phyloP scores from a whole-genome alignment of 208 protist species.

The Crithidia brevicula region DNA sequence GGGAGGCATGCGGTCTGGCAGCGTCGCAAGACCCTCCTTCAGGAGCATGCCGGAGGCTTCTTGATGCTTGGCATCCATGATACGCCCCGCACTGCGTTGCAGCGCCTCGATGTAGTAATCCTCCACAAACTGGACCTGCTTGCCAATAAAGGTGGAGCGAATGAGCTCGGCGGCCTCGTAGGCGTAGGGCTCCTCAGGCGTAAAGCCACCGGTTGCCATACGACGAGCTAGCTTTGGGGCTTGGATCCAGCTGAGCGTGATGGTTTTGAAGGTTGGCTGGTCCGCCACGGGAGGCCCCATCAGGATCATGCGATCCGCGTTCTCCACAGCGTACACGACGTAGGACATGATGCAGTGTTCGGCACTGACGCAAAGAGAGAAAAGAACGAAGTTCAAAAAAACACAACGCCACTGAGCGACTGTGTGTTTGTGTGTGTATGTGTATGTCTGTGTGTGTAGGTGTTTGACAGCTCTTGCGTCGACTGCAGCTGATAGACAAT shows the following conservation, averaged over 20 bases:
- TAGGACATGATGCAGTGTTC: slow-evolving; percentile 60
- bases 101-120: slow-evolving; percentile 89
- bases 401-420: too few relatives aligned
- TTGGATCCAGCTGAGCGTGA: slow-evolving; percentile 89
- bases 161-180: slow-evolving; percentile 89
- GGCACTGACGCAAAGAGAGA: neutral
- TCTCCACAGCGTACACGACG: slow-evolving; percentile 84
- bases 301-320: slow-evolving; percentile 84
- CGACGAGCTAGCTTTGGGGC: slow-evolving; percentile 73
- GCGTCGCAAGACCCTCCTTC: slow-evolving; percentile 68
- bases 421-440: too few relatives aligned
- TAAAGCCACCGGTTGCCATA: slow-evolving; percentile 62
- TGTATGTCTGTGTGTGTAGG: too few relatives aligned
- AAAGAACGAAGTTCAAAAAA: too few relatives aligned
- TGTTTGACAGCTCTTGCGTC: too few relatives aligned
- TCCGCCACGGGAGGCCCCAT: slow-evolving; percentile 62
- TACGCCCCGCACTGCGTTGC: slow-evolving; percentile 76
- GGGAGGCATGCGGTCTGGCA: slow-evolving; percentile 58
- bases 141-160: slow-evolving; percentile 84
- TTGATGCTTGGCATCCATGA: slow-evolving; percentile 38
- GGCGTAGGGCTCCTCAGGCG: slow-evolving; percentile 84
- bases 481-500: too few relatives aligned
- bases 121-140: slow-evolving; percentile 83
- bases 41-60: slow-evolving; percentile 77
- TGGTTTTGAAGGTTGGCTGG: slow-evolving; percentile 65